These are phyloP conservation scores for Phyllosticta ampelicida DNA, from an alignment of 2,329 filamentous ascomycete genomes.

Conservation along the genomic window DNA sequence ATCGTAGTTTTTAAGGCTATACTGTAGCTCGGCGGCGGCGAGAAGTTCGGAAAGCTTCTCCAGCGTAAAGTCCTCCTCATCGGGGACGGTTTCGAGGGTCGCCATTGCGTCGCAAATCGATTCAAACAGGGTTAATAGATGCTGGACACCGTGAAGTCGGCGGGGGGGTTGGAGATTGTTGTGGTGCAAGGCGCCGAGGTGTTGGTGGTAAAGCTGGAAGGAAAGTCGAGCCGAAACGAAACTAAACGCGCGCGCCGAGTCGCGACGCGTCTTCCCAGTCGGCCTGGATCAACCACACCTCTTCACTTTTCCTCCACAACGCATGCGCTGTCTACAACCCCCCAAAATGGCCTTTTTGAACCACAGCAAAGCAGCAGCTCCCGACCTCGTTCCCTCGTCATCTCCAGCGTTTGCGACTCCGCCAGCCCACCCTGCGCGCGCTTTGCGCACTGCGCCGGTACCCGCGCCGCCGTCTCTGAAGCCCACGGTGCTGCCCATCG, in stretches of 20 bases:
- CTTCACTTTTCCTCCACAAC: constrained; percentile 3
- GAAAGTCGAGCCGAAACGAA: not conserved
- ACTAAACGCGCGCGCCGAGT: constrained; percentile 1
- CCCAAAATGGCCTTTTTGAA: constrained; percentile 5
- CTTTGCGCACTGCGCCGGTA: constrained; percentile 32
- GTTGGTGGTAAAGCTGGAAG: not conserved
- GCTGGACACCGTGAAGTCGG: not conserved
- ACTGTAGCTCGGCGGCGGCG: constrained; percentile 72
- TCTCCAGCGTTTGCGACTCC: constrained; percentile 77
- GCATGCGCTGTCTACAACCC: not conserved
- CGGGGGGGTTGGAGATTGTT: not conserved
- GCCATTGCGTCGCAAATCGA: not conserved
- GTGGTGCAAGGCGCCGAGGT: not conserved
- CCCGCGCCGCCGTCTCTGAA: constrained; percentile 38
- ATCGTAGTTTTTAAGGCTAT: constrained; percentile 79
- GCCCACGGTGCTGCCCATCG: constrained; percentile 68
- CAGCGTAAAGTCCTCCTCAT: constrained; percentile 31
- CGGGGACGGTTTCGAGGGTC: constrained; percentile 12
- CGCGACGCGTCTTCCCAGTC: constrained; percentile 8
- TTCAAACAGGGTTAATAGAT: not conserved
- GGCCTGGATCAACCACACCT: not conserved
- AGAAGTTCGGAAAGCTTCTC: constrained; percentile 67
- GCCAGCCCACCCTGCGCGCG: constrained; percentile 65
- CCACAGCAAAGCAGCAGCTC: not conserved
- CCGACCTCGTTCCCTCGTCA: constrained; percentile 66